A percentile compares a stretch with the other conserved stretches of the same genome.
phyloP scores from a whole-genome alignment of 2,329 filamentous ascomycete species.

The Immersiporthe knoxdaviesiana region DNA sequence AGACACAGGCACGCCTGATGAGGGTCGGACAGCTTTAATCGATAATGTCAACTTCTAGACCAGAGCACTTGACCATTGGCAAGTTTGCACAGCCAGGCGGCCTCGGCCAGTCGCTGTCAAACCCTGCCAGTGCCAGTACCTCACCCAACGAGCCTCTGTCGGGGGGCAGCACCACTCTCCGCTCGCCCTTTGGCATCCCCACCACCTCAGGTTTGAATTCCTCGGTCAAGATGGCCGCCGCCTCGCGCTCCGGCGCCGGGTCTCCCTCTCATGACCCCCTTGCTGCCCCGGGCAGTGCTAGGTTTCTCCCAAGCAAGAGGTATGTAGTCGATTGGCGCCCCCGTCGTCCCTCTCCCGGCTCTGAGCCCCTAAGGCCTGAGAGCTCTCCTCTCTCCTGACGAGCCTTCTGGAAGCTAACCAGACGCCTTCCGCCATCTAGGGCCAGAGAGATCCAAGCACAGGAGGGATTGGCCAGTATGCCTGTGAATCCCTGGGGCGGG shows the following conservation, averaged over 20 bases:
- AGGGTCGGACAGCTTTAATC: constrained; percentile 66
- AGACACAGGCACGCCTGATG: constrained; percentile 41
- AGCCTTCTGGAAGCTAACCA: constrained; percentile 29
- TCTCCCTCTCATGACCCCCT: constrained; percentile 91
- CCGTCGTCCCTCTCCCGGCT: neutral
- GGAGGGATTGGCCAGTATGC: constrained; percentile 76
- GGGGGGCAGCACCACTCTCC: constrained; percentile 54
- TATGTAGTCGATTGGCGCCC: constrained; percentile 52
- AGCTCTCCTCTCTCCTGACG: neutral
- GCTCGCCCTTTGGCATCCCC: constrained; percentile 74
- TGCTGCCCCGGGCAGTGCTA: constrained; percentile 62
- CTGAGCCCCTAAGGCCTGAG: too few species aligned
- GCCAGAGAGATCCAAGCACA: constrained; percentile 96
- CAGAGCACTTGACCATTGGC: constrained; percentile 84
- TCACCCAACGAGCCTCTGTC: constrained; percentile 77
- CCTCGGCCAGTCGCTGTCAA: constrained; percentile 29
- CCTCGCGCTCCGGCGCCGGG: constrained; percentile 80
- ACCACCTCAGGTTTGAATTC: constrained; percentile 58
- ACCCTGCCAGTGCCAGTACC: constrained; percentile 73
- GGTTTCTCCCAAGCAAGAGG: constrained; percentile 85
- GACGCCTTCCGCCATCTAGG: constrained; percentile 48
- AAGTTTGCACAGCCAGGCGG: constrained; percentile 67
- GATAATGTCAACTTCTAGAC: constrained; percentile 91
- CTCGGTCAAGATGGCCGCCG: constrained; percentile 61
- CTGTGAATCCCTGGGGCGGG: constrained; percentile 83